Evolutionary conservation across 495 filamentous ascomycete species (phyloP).

Genomic region (Penicillium canescens): DNA sequence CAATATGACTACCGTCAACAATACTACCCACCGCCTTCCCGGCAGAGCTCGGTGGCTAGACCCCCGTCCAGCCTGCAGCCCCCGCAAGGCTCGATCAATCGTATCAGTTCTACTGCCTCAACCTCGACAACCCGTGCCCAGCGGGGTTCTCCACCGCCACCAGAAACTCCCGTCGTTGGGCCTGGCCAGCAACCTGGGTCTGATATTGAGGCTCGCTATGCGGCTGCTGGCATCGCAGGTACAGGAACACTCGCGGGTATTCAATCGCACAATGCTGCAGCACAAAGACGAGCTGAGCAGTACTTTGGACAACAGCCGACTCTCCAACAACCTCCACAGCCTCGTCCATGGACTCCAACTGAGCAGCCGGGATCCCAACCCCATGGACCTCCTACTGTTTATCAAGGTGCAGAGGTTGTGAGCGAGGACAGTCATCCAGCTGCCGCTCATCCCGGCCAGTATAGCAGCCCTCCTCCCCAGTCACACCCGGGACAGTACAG

Average conservation of each 20-base stretch:
- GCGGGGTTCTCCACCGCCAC: constrained; percentile 90
- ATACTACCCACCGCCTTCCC: constrained; percentile 61
- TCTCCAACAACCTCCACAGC: constrained; percentile 44
- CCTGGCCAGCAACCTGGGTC: constrained; percentile 67
- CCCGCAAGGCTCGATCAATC: constrained; percentile 57
- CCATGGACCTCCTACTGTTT: constrained; percentile 89
- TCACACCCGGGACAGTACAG: constrained; percentile 2
- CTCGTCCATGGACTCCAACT: constrained; percentile 92
- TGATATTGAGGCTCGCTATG: constrained; percentile 86
- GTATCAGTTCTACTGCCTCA: constrained; percentile 83
- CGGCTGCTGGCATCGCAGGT: constrained; percentile 83
- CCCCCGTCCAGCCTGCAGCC: constrained; percentile 37
- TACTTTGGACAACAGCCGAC: constrained; percentile 60
- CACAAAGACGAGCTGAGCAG: constrained; percentile 71
- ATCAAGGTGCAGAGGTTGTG: constrained; percentile 74
- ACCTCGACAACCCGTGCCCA: constrained; percentile 90
- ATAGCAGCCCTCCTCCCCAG: constrained; percentile 26
- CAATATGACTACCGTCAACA: constrained; percentile 64
- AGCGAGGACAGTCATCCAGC: constrained; percentile 30
- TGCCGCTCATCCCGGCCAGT: constrained; percentile 34
- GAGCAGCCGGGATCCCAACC: constrained; percentile 85
- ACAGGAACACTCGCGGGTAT: constrained; percentile 76
- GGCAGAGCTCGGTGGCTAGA: constrained; percentile 30
- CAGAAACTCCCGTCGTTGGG: constrained; percentile 87
- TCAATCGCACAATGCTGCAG: constrained; percentile 81